These are phyloP conservation scores for Podospora didyma DNA, from an alignment of 495 filamentous ascomycete species.

Conservation along the genomic window DNA sequence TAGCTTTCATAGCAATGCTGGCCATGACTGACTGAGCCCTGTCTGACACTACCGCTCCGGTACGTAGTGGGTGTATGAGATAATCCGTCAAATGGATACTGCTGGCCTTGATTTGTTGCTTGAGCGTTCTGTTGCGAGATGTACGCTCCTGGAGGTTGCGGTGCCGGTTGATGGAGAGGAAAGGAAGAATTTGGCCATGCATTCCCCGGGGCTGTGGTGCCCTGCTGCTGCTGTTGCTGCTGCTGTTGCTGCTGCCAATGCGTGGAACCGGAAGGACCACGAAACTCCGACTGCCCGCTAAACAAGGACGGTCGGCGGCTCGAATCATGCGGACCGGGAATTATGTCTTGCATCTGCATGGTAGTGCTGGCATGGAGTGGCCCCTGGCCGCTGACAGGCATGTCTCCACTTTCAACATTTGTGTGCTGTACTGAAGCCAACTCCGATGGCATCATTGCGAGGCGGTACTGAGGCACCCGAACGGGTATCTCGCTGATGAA, in stretches of 20 bases:
- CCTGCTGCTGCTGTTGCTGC: too few relatives aligned
- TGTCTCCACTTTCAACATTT: slow-evolving; percentile 27
- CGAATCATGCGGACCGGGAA: slow-evolving; percentile 31
- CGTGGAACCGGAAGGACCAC: slow-evolving; percentile 22
- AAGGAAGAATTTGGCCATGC: slow-evolving; percentile 28
- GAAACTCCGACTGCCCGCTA: slow-evolving; percentile 30
- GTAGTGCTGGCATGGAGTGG: slow-evolving; percentile 18
- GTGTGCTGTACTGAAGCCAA: slow-evolving; percentile 25
- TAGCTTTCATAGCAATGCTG: neutral
- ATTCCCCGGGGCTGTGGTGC: slow-evolving; percentile 26
- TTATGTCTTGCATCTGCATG: slow-evolving; percentile 32
- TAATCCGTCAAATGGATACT: neutral
- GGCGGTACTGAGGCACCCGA: slow-evolving; percentile 20
- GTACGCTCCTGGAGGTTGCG: slow-evolving; percentile 12
- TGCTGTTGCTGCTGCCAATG: too few relatives aligned
- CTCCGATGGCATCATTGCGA: slow-evolving; percentile 24
- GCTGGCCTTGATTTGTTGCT: neutral
- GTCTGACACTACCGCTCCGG: neutral
- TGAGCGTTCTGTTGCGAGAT: neutral
- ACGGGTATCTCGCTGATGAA: slow-evolving; percentile 32
- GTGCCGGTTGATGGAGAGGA: slow-evolving; percentile 14
- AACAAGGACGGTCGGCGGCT: slow-evolving; percentile 30
- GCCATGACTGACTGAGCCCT: neutral
- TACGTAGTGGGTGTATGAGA: neutral
- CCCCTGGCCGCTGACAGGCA: slow-evolving; percentile 18